Percentiles rank a stretch among this genome's conserved stretches.
Evolutionary conservation across 2,329 filamentous ascomycete species (phyloP).

Genomic region (Xylaria sp.): DNA sequence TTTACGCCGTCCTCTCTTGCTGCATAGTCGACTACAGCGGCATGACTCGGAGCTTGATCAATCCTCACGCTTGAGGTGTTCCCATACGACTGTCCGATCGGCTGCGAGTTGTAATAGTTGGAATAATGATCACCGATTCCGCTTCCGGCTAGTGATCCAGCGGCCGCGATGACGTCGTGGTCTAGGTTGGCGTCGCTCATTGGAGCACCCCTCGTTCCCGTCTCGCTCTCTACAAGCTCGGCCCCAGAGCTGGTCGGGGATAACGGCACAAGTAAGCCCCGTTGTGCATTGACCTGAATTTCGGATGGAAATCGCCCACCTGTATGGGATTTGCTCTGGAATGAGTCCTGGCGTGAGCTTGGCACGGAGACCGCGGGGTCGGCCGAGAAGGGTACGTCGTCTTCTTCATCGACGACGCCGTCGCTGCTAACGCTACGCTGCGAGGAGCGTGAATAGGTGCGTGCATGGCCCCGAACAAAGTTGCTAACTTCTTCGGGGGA

Average conservation of each 20-base stretch:
- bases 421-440: slow-evolving; percentile 72
- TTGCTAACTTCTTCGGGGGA: slow-evolving; percentile 85
- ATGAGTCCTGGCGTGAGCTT: slow-evolving; percentile 55
- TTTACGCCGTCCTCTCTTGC: slow-evolving; percentile 62
- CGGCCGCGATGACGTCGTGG: slow-evolving; percentile 64
- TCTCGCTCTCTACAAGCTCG: slow-evolving; percentile 49
- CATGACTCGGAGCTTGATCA: slow-evolving; percentile 57
- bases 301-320: slow-evolving; percentile 98
- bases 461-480: slow-evolving; percentile 82
- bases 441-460: slow-evolving; percentile 74
- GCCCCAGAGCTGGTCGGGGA: slow-evolving; percentile 85
- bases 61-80: slow-evolving; percentile 52
- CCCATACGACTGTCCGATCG: slow-evolving; percentile 49
- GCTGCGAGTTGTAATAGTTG: slow-evolving; percentile 29
- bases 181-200: slow-evolving; percentile 46
- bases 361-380: slow-evolving; percentile 56
- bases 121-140: slow-evolving; percentile 45
- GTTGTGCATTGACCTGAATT: slow-evolving; percentile 77
- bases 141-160: slow-evolving; percentile 59
- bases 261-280: slow-evolving; percentile 79
- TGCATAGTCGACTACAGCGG: slow-evolving; percentile 55
- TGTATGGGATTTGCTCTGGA: slow-evolving; percentile 76
- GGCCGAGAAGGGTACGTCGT: slow-evolving; percentile 67
- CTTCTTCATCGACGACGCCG: slow-evolving; percentile 76
- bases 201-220: slow-evolving; percentile 31